Evolutionary conservation across 495 filamentous ascomycete genomes (phyloP), one percentile per base, ranked within the genome.

Genomic region (Aspergillus avenaceus): DNA sequence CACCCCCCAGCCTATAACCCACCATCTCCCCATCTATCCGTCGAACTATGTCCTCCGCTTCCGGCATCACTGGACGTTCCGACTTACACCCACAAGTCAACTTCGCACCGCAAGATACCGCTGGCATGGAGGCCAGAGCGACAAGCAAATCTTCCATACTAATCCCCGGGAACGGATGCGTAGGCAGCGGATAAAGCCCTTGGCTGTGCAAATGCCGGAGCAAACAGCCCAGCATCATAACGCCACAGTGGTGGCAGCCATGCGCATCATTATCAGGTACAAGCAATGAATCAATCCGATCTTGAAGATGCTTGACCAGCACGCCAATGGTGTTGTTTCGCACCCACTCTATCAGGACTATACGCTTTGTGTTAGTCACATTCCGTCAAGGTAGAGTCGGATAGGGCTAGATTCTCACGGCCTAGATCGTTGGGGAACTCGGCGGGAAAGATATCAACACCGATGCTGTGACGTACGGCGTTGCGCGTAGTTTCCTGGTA

Each of bases 211-310:
- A 16, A 5, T 44, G 45, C 19, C 23, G 45, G 7, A 54, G 0
- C 1, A 49, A 21, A 0, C 23, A n/a, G 3, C 45, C 45, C 5
- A 48, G 24, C 7, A 42, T 28, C 51, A 44, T 13, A 8, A n/a
- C n/a, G 14, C 43, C 45, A 16, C 51, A 53, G 21, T 42, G 45
- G 1, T 14, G 3, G 28, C 51, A 48, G 38, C 51, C 18, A 53
- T 14, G 11, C 13, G 14, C 23, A 16, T 18, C 19, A 24, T 3
- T 16, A 7, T 47, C 43, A 3, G 32, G 38, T 21, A 43, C 22
- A n/a, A 53, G 12, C 1, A 19, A 16, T 24, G 8, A 16, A 4
- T 48, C 28, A 9, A 49, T 14, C 4, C 28, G 38, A 27, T 4
- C 13, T 5, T 41, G 23, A 21, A 47, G 18, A 13, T 8, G 8